phyloP scores from a whole-genome alignment of 2,329 filamentous ascomycete genomes.

The Venturiaceae sp. region DNA sequence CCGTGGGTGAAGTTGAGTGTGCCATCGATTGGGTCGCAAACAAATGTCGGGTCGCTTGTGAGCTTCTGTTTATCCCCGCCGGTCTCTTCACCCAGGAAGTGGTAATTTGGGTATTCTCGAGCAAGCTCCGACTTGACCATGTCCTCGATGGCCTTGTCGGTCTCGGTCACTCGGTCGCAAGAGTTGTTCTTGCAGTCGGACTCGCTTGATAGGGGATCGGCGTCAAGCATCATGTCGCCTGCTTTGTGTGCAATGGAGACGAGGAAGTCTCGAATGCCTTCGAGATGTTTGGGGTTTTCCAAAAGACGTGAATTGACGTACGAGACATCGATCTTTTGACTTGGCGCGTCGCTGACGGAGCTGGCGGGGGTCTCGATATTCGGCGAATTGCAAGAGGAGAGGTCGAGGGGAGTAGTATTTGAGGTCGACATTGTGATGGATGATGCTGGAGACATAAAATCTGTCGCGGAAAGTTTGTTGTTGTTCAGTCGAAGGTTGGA shows the following conservation, averaged over 20 bases:
- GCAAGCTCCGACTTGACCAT: slow-evolving; percentile 37
- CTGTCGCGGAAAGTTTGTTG: too few species aligned
- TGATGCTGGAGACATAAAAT: not conserved
- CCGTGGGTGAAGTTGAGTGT: slow-evolving; percentile 29
- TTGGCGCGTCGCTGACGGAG: not conserved
- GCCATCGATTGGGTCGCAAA: slow-evolving; percentile 28
- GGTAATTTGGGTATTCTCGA: slow-evolving; percentile 34
- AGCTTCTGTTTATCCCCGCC: slow-evolving; percentile 22
- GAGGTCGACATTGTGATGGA: not conserved
- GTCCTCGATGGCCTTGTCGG: slow-evolving; percentile 43
- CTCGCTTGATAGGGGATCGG: slow-evolving; percentile 17
- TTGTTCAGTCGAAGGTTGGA: too few species aligned
- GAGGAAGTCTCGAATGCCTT: slow-evolving; percentile 3
- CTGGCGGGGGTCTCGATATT: not conserved
- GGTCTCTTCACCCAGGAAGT: slow-evolving; percentile 28
- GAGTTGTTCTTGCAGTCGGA: slow-evolving; percentile 26
- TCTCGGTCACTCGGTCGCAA: slow-evolving; percentile 45
- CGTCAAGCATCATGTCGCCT: slow-evolving; percentile 23
- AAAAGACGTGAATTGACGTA: not conserved
- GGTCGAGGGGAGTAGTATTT: not conserved
- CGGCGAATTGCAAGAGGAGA: not conserved
- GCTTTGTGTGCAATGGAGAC: slow-evolving; percentile 17
- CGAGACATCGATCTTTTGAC: not conserved
- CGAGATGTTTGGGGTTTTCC: not conserved
- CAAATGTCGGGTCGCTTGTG: slow-evolving; percentile 21